phyloP scores from a whole-genome alignment of 352 stramenopile genomes.

The Halophytophthora batemanensis region DNA sequence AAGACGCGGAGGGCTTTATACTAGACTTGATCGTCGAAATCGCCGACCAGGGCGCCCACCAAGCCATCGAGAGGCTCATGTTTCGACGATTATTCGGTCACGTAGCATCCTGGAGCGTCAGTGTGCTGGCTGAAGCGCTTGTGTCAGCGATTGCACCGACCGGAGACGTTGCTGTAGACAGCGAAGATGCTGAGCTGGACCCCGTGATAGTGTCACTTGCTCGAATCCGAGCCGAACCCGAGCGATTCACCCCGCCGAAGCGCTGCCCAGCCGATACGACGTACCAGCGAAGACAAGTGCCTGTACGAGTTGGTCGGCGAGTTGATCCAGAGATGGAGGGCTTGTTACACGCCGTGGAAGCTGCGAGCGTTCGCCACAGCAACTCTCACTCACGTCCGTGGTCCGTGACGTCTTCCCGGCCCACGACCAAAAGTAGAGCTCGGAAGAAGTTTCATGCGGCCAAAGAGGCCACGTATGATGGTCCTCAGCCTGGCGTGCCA shows the following conservation, averaged over 20 bases:
- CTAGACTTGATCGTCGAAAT: conserved; percentile 25
- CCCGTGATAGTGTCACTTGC: conserved; percentile 10
- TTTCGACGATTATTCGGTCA: conserved; percentile 24
- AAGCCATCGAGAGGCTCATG: conserved; percentile 28
- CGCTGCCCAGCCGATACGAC: conserved; percentile 12
- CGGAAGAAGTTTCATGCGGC: conserved; percentile 13
- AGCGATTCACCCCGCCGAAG: conserved; percentile 10
- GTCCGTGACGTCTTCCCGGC: conserved; percentile 19
- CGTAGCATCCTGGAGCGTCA: conserved; percentile 13
- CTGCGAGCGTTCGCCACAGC: conserved; percentile 1
- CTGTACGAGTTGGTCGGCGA: conserved; percentile 8
- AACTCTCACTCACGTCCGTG: conserved; percentile 7
- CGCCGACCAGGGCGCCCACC: conserved; percentile 7
- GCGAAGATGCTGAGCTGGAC: conserved; percentile 3
- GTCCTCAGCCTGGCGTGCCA: conserved; percentile 31
- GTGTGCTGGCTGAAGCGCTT: conserved; percentile 21
- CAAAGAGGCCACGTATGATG: neutral
- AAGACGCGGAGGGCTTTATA: conserved; percentile 29
- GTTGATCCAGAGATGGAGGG: conserved; percentile 15
- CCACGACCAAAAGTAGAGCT: conserved; percentile 22
- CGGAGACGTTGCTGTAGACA: conserved; percentile 15
- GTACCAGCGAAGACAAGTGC: conserved; percentile 23
- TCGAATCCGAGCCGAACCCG: conserved; percentile 4
- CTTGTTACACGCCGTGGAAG: conserved; percentile 13
- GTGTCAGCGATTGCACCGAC: conserved; percentile 19